Evolutionary conservation across 768 basidiomycete genomes (phyloP), one percentile per base, ranked within the genome.

Genomic region (Austroboletus eburneus): DNA sequence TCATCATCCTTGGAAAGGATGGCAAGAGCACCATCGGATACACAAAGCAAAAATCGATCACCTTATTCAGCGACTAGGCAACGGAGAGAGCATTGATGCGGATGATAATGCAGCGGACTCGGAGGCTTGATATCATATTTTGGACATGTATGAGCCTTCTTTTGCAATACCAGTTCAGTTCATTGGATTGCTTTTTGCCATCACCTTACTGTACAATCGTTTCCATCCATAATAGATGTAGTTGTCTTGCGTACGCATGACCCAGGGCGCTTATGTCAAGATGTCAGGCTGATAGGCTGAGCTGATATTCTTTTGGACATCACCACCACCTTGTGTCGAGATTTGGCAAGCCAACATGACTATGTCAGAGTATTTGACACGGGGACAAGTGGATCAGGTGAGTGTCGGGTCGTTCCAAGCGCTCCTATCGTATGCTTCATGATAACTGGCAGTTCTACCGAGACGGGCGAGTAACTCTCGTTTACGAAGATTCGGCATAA

Each of bases 1-100:
- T 2, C 87, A 91, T 61, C 90, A 92, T 69, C 90, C 90, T 3
- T 92, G 90, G 90, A 92, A 92, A 63, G 90, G 90, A 13, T 92
- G 90, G 90, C 90, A 92, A 64, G 90, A 92, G 57, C 90, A 91
- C 61, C 84, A 91, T 62, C 79, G 90, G 35, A 89, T 91, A 57
- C 90, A 91, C 63, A 91, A 91, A 60, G 74, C 80, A 12, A 89
- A 87, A 60, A 90, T 91, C 51, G 90, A 91, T 57, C 82, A 90
- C 66, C 75, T 87, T 33, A 84, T 88, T 35, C 71, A 80, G 49
- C 73, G 76, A 54, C 62, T 91, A 17, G 59, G 60, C 10, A 72
- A 73, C 24, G 87, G 87, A 12, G 80, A 85, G 60, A 71, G 62
- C 34, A 69, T 78, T 29, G 75, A 77, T 30, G 39, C 38, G 4